Conservation (phyloP, 306 rosid species). For the Lotus japonicus region DNA sequence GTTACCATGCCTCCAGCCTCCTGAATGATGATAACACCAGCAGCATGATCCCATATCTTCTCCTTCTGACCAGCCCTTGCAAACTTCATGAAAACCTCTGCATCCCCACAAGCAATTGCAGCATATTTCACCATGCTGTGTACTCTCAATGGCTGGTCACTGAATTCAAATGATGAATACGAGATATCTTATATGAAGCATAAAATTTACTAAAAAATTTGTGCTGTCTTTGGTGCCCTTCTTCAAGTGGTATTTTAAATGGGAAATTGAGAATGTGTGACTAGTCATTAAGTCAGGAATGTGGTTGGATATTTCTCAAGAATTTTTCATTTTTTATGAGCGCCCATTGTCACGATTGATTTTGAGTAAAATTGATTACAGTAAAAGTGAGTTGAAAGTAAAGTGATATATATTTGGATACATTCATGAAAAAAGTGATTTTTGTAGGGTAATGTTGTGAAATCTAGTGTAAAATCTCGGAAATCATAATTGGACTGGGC, state of each 20-base stretch:
- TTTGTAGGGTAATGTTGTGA: no score
- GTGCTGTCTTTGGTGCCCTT: background rate
- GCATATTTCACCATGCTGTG: slow-evolving; percentile 73
- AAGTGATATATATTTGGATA: no score
- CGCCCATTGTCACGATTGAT: no score
- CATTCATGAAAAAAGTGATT: no score
- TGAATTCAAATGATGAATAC: slow-evolving; percentile 27
- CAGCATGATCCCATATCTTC: slow-evolving; percentile 91
- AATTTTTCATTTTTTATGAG: no score
- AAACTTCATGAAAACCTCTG: slow-evolving; percentile 90
- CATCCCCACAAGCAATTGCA: slow-evolving; percentile 82
- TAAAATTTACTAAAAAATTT: background rate
- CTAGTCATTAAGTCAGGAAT: background rate
- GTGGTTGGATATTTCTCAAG: background rate
- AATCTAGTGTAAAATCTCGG: no score
- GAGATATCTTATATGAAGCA: background rate
- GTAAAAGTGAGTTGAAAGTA: no score
- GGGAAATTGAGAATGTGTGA: background rate
- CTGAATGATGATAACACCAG: no score
- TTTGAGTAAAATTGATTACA: no score
- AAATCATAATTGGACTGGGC: no score
- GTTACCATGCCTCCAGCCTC: no score
- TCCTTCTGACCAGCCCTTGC: slow-evolving; percentile 74
- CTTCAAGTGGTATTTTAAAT: background rate
- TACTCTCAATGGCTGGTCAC: slow-evolving; percentile 63